Percentiles rank a stretch among this genome's conserved stretches.
Evolutionary conservation across 805 yeast genomes (phyloP).

Genomic region (Saccharomycopsis sp.): DNA sequence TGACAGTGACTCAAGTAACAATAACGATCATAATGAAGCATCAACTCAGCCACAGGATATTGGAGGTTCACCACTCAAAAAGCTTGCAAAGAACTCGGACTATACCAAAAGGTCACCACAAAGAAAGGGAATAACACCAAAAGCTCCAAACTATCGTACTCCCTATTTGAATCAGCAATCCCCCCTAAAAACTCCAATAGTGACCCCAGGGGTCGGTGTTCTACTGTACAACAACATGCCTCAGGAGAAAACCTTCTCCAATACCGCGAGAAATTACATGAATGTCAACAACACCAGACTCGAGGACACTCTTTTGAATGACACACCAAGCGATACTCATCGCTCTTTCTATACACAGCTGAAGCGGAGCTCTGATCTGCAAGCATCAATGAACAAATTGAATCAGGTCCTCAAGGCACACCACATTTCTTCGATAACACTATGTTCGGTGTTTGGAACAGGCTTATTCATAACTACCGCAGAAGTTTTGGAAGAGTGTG

Average conservation of each 20-base stretch:
- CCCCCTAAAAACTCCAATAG: slow-evolving; percentile 4
- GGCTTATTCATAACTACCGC: slow-evolving; percentile 78
- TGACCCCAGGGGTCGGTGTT: slow-evolving; percentile 6
- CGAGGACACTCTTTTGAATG: neutral
- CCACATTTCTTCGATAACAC: slow-evolving; percentile 18
- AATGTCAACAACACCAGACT: neutral
- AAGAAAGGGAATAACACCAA: neutral
- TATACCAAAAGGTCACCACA: neutral
- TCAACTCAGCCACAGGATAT: neutral
- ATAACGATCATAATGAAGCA: neutral
- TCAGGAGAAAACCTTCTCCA: neutral
- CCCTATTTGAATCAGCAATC: neutral
- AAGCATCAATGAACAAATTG: neutral
- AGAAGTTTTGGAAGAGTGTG: slow-evolving; percentile 52
- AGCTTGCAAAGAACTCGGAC: neutral
- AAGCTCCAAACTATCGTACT: neutral
- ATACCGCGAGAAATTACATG: neutral
- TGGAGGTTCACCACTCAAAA: neutral
- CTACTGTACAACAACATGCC: neutral
- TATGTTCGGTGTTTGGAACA: slow-evolving; percentile 46
- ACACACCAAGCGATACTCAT: no score
- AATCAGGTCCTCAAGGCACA: slow-evolving; percentile 16
- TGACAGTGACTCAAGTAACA: neutral
- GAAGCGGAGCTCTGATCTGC: neutral
- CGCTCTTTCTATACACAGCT: neutral